Evolutionary conservation across 768 basidiomycete species (phyloP).

Genomic region (Mycena amicta): DNA sequence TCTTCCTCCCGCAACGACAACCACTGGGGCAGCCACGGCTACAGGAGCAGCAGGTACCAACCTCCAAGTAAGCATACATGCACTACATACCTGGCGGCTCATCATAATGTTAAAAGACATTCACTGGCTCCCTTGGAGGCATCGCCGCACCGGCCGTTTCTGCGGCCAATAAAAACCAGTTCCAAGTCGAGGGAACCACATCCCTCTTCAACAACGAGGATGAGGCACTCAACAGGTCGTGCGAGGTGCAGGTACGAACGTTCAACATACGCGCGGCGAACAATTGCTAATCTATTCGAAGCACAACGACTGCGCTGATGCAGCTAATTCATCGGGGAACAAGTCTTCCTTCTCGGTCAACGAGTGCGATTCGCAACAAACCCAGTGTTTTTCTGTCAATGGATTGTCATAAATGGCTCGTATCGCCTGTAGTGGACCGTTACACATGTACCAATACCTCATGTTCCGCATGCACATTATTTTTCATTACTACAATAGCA

Average conservation of each 20-base stretch:
- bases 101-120: too few relatives aligned
- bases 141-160: constrained; percentile 50
- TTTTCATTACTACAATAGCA: too few relatives aligned
- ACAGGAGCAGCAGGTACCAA: not conserved
- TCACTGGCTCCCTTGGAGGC: constrained; percentile 50
- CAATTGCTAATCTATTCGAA: constrained; percentile 47
- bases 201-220: not conserved
- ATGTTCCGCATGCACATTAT: not conserved
- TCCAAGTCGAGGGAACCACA: constrained; percentile 39
- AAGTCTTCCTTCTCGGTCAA: constrained; percentile 48
- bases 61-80: constrained; percentile 42
- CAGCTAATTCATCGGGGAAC: constrained; percentile 54
- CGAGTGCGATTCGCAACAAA: constrained; percentile 49
- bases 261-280: not conserved
- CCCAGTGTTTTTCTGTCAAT: constrained; percentile 37
- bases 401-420: too few relatives aligned
- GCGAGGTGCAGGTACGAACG: not conserved
- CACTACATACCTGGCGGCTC: constrained; percentile 47
- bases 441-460: not conserved
- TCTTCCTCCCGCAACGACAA: not conserved
- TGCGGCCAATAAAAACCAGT: constrained; percentile 41
- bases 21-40: too few relatives aligned
- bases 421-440: too few relatives aligned
- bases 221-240: not conserved
- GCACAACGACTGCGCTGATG: constrained; percentile 61